Percentiles rank a stretch among this genome's conserved stretches.
Conservation (phyloP, 257 asterid genomes). For the Solanum neorickii region DNA sequence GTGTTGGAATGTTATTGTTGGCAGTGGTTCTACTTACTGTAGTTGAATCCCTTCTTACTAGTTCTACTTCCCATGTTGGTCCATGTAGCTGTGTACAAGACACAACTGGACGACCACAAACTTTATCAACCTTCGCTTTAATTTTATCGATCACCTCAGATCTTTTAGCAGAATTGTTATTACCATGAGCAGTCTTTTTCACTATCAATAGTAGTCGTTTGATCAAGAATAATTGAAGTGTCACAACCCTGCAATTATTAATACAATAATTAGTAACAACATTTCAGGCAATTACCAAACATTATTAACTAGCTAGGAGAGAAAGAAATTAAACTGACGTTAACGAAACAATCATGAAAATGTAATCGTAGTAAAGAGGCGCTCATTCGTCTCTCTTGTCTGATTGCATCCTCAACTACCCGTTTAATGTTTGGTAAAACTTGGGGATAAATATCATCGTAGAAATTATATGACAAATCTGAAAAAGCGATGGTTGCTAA, state of each 20-base stretch:
- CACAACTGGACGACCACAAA: not conserved
- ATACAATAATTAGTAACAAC: not conserved
- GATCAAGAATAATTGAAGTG: slow-evolving; percentile 33
- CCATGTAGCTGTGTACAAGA: slow-evolving; percentile 32
- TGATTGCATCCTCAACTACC: too few species aligned
- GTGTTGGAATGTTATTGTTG: slow-evolving; percentile 26
- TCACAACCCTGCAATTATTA: slow-evolving; percentile 31
- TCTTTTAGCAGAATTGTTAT: slow-evolving; percentile 32
- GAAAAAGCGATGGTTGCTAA: too few species aligned
- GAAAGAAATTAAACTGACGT: not conserved
- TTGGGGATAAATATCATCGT: too few species aligned
- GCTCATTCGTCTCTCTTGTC: slow-evolving; percentile 12
- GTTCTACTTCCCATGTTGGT: slow-evolving; percentile 29
- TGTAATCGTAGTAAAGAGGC: slow-evolving; percentile 14
- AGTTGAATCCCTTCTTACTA: slow-evolving; percentile 46
- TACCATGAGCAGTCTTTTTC: slow-evolving; percentile 31
- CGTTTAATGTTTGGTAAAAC: too few species aligned
- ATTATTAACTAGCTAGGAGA: not conserved
- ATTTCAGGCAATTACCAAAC: not conserved
- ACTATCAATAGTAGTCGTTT: slow-evolving; percentile 11
- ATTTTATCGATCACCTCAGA: slow-evolving; percentile 15
- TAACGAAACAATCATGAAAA: slow-evolving; percentile 22
- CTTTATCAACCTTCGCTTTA: not conserved
- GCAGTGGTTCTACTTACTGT: slow-evolving; percentile 20
- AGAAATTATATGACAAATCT: too few species aligned